Evolutionary conservation across 2,329 filamentous ascomycete genomes (phyloP), one percentile per base, ranked within the genome.

Genomic region (Dactylellina parvicollis): DNA sequence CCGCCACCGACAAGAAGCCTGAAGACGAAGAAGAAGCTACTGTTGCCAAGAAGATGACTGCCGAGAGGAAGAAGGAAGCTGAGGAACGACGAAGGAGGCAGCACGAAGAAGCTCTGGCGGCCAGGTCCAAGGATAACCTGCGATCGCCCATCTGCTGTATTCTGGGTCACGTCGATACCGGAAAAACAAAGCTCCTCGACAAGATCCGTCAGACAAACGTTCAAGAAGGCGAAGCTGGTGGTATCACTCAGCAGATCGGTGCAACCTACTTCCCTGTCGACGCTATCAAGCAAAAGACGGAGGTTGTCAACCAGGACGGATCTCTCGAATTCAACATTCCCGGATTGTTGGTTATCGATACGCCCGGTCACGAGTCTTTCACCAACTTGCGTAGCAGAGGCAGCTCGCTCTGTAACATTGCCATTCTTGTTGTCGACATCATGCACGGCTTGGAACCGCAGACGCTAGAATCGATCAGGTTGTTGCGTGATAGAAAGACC

Each of bases 91-190:
- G 94, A 79, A 91, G 92, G 82, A 92, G 92, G 82, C 90, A 92
- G 69, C 92, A 96, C 80, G 92, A 97, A 81, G 94, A 92, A 75
- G 95, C 95, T 16, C 82, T 97, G 80, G 93, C 92, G 46, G 93
- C 94, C 52, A 88, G 92, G 74, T 98, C 94, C 20, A 92, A 91
- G 82, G 93, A 99, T 80, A 90, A 99, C 82, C 87, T 99, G 65
- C 92, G 95, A 69, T 98, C 95, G 40, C 95, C 95, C 59, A 99
- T 99, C 82, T 98, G 95, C 86, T 98, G 94, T 90, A 99, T 99
- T 86, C 88, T 99, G 76, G 95, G 95, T 79, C 95, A 99, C 87
- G 95, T 99, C 87, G 95, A 99, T 89, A 99, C 96, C 47, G 95
- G 95, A 81, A 99, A 99, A 85, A 99, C 95, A n/a, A 99, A 98